phyloP scores from a whole-genome alignment of 768 basidiomycete genomes.

The Xanthoconium purpureum region DNA sequence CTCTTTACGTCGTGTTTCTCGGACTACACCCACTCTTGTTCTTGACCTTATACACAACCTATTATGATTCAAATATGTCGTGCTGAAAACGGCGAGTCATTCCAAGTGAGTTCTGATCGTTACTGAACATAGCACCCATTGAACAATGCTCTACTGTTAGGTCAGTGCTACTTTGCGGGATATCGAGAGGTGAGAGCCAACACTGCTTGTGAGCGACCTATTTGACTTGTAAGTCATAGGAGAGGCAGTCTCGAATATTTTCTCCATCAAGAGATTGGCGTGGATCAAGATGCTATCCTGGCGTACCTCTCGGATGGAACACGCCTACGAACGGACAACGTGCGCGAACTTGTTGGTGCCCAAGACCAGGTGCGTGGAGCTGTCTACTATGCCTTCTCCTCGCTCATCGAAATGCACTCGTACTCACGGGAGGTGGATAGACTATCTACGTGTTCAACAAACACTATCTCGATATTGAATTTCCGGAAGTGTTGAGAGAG shows the following conservation, averaged over 20 bases:
- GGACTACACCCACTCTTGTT: slow-evolving; percentile 4
- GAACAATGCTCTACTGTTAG: slow-evolving; percentile 7
- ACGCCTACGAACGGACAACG: slow-evolving; percentile 64
- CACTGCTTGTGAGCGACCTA: background rate
- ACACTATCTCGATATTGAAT: slow-evolving; percentile 65
- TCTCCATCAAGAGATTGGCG: slow-evolving; percentile 66
- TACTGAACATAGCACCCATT: background rate
- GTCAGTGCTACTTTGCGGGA: slow-evolving; percentile 70
- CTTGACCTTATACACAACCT: slow-evolving; percentile 1
- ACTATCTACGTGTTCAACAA: slow-evolving; percentile 85
- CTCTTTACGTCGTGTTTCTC: slow-evolving; percentile 20
- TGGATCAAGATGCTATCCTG: slow-evolving; percentile 65
- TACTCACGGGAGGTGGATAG: slow-evolving; percentile 34
- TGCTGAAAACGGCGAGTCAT: slow-evolving; percentile 61
- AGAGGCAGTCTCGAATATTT: slow-evolving; percentile 68
- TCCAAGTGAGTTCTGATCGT: slow-evolving; percentile 42
- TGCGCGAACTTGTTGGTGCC: slow-evolving; percentile 71
- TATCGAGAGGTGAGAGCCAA: slow-evolving; percentile 59
- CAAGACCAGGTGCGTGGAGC: slow-evolving; percentile 64
- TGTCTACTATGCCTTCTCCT: background rate
- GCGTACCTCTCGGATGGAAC: slow-evolving; percentile 81
- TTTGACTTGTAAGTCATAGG: slow-evolving; percentile 35
- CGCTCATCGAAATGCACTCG: background rate
- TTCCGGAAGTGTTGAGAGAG: slow-evolving; percentile 62
- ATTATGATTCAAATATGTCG: slow-evolving; percentile 63